Base-by-base conservation (phyloP, 2,329 filamentous ascomycete genomes). In the Trichoderma oligosporum region DNA sequence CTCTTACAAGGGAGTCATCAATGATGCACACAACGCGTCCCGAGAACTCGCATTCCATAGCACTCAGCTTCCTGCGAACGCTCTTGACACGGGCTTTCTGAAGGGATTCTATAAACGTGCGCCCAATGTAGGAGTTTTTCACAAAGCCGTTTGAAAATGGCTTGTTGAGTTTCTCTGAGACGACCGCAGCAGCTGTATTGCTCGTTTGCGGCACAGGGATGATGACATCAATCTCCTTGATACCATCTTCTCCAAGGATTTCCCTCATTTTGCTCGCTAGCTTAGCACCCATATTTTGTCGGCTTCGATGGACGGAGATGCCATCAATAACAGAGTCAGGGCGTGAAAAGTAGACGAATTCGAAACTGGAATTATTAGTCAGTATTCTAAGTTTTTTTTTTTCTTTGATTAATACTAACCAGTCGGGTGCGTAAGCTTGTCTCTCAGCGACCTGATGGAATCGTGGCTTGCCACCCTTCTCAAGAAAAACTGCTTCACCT, bases 81-180 rank as follows among this genome's bases (percentile, higher is more conserved):
- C 90, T 88, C 74, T 93, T 93, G n/a, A n/a, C n/a, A n/a, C n/a
- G n/a, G n/a, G n/a, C 67, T 94, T 84, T 4, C 92, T 82, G n/a
- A n/a, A n/a, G n/a, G n/a, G n/a, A n/a, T n/a, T n/a, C 38, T n/a
- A 54, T 54, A 14, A 55, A 46, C n/a, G 52, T 55, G 41, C 52
- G 49, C 27, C 35, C 44, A 24, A 54, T 39, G 25, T 95, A 95
- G 52, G 89, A 82, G 72, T 95, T 95, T 79, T 94, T 95, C 62
- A 96, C 86, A 65, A 96, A 93, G 2, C 86, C 91, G 68, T 89
- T 88, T 58, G 82, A 86, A 67, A 88, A 91, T 1, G 88, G 88
- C 70, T 90, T 91, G 63, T 84, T 81, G 16, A 96, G 79, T 38
- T 83, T 79, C 66, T 86, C 82, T n/a, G 91, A 87, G 24, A 96